Evolutionary conservation across 768 basidiomycete genomes (phyloP).

Genomic region (Collybia sp.): DNA sequence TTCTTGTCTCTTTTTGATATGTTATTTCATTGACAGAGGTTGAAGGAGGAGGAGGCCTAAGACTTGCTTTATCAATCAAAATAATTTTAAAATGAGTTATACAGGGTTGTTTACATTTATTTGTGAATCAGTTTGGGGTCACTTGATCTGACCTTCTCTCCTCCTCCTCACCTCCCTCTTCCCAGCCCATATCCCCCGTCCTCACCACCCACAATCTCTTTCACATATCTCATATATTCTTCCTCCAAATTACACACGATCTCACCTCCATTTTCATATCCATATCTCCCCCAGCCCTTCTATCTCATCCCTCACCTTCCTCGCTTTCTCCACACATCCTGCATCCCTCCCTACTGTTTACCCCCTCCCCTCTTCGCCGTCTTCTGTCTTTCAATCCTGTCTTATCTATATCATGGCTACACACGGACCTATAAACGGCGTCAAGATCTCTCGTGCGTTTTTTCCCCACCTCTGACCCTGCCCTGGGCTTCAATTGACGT

Average conservation of each 20-base stretch:
- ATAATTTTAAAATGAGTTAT: not conserved
- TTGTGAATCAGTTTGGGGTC: slow-evolving; percentile 22
- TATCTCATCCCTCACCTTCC: slow-evolving; percentile 6
- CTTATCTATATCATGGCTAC: slow-evolving; percentile 49
- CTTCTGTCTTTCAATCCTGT: slow-evolving; percentile 7
- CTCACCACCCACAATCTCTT: slow-evolving; percentile 11
- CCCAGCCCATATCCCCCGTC: slow-evolving; percentile 12
- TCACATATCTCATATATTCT: slow-evolving; percentile 15
- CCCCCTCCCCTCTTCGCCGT: slow-evolving; percentile 9
- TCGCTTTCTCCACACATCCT: not conserved
- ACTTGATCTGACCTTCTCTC: slow-evolving; percentile 23
- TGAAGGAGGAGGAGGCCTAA: too few relatives aligned
- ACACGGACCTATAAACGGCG: slow-evolving; percentile 82
- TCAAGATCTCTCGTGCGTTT: slow-evolving; percentile 79
- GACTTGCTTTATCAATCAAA: too few relatives aligned
- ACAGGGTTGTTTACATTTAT: slow-evolving; percentile 21
- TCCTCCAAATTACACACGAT: slow-evolving; percentile 7
- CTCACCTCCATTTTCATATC: slow-evolving; percentile 4
- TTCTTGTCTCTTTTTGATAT: too few relatives aligned
- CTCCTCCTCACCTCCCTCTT: slow-evolving; percentile 9
- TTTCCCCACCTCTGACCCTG: slow-evolving; percentile 8
- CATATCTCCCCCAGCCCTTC: slow-evolving; percentile 1
- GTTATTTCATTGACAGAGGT: too few relatives aligned
- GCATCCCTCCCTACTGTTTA: not conserved
- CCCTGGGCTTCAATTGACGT: slow-evolving; percentile 22